Evolutionary conservation across 192 early-diverging fungal species (phyloP), one percentile per base, ranked within the genome.

Genomic region (Backusella macrospora): DNA sequence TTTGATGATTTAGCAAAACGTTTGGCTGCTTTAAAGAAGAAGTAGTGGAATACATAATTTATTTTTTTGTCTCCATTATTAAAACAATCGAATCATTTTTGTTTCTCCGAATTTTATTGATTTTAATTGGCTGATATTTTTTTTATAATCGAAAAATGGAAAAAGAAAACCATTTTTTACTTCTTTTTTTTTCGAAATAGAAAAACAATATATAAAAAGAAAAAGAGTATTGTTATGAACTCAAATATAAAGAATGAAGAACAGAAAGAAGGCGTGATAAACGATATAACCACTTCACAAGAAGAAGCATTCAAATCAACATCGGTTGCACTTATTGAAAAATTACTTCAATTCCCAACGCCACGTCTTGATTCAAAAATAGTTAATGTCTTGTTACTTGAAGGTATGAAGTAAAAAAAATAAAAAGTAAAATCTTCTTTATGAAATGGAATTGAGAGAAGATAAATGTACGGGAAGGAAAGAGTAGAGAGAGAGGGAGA

Each of bases 1-100:
- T 86, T 95, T 77, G 94, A 95, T 62, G 92, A 91, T 38, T 77
- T 96, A 34, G 84, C 91, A 21, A 90, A 81, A 72, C 83, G 93
- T 16, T 92, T 96, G 66, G 91, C 93, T 42, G 92, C 92, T 3
- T 82, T 96, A 44, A 92, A 92, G 73, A 77, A 76, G 45, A 76
- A 73, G 62, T 84, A 82, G 26, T 2, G 21, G 21, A 23, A 55
- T 16, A 55, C 7, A 21, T 8, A 49, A n/a, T n/a, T n/a, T n/a
- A n/a, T n/a, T n/a, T n/a, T n/a, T n/a, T n/a, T n/a, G n/a, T n/a
- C n/a, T n/a, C n/a, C n/a, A n/a, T n/a, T n/a, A n/a, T n/a, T n/a
- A 9, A 48, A 55, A 55, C 18, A 55, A 68, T 64, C 37, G 62
- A 38, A 38, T 64, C 15, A 39, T 38, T 37, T 38, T 64, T 38